Evolutionary conservation across 164 flowering plant genomes (phyloP).

Genomic region (Piper longum): DNA sequence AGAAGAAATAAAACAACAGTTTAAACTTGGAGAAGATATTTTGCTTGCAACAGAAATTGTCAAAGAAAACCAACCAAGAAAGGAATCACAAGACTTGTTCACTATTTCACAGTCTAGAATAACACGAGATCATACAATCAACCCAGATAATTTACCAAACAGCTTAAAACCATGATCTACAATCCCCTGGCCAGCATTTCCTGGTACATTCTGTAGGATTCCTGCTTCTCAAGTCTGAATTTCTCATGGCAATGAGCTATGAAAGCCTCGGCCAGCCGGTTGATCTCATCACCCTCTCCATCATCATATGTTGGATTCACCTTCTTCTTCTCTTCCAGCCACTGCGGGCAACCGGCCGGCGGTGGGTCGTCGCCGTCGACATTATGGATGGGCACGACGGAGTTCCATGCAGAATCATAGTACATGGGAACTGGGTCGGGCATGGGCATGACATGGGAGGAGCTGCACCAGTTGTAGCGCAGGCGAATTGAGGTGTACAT

Average conservation of each 20-base stretch:
- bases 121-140: too few relatives aligned
- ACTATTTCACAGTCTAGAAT: too few relatives aligned
- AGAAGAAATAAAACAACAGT: too few relatives aligned
- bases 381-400: slow-evolving; percentile 10
- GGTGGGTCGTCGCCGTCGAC: slow-evolving; percentile 14
- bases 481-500: background rate
- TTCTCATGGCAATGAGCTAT: slow-evolving; percentile 86
- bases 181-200: slow-evolving; percentile 90
- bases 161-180: slow-evolving; percentile 10
- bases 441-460: background rate
- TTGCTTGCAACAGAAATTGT: too few relatives aligned
- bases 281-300: slow-evolving; percentile 46
- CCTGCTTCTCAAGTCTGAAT: slow-evolving; percentile 88
- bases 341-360: slow-evolving; percentile 50
- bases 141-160: too few relatives aligned
- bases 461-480: too few relatives aligned
- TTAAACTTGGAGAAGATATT: too few relatives aligned
- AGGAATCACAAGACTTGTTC: too few relatives aligned
- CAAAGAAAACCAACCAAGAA: too few relatives aligned
- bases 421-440: slow-evolving; percentile 9
- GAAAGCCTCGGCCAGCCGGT: slow-evolving; percentile 69
- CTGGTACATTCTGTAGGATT: slow-evolving; percentile 78
- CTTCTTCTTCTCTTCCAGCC: slow-evolving; percentile 54
- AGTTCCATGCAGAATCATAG: slow-evolving; percentile 58
- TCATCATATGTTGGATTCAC: slow-evolving; percentile 7